Percentiles rank a stretch among this genome's conserved stretches.
Evolutionary conservation across 2,329 filamentous ascomycete genomes (phyloP).

Genomic region (Cladosporium phlei): DNA sequence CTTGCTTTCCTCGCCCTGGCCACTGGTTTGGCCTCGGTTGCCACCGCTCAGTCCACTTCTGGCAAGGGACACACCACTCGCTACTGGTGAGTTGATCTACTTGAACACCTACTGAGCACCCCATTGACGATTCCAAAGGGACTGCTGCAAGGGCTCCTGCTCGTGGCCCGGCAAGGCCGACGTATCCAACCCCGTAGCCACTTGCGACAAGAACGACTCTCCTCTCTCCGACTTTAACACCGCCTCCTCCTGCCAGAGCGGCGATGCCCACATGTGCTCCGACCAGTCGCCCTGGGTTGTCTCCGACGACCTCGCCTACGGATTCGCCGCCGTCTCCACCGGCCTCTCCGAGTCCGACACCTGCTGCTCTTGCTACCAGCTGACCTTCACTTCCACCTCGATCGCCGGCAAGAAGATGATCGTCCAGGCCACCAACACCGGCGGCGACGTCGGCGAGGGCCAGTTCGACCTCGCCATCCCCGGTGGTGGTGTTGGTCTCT

Average conservation of each 20-base stretch:
- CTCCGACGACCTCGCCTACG: slow-evolving; percentile 55
- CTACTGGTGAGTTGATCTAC: slow-evolving; percentile 43
- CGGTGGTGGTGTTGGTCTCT: slow-evolving; percentile 54
- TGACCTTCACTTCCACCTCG: slow-evolving; percentile 55
- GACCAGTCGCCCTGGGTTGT: slow-evolving; percentile 60
- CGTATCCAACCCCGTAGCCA: slow-evolving; percentile 48
- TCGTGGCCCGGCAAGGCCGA: slow-evolving; percentile 54
- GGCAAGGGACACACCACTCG: slow-evolving; percentile 33
- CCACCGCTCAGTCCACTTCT: slow-evolving; percentile 22
- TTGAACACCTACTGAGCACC: too few relatives aligned
- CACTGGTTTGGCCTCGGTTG: slow-evolving; percentile 22
- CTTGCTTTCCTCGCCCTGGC: slow-evolving; percentile 23
- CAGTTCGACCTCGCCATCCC: slow-evolving; percentile 54
- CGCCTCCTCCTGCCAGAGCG: slow-evolving; percentile 53
- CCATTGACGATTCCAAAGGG: slow-evolving; percentile 42
- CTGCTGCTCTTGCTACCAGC: slow-evolving; percentile 63
- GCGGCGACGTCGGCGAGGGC: slow-evolving; percentile 51
- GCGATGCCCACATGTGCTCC: slow-evolving; percentile 57
- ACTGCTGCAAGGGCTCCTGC: slow-evolving; percentile 69
- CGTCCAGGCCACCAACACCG: slow-evolving; percentile 61
- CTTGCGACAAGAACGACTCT: slow-evolving; percentile 53
- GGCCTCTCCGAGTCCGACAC: slow-evolving; percentile 55
- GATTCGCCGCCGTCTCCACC: slow-evolving; percentile 56
- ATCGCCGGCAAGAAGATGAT: slow-evolving; percentile 59
- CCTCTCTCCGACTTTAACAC: slow-evolving; percentile 49